phyloP scores from a whole-genome alignment of 75 land plant species.

The Picea sitchensis region DNA sequence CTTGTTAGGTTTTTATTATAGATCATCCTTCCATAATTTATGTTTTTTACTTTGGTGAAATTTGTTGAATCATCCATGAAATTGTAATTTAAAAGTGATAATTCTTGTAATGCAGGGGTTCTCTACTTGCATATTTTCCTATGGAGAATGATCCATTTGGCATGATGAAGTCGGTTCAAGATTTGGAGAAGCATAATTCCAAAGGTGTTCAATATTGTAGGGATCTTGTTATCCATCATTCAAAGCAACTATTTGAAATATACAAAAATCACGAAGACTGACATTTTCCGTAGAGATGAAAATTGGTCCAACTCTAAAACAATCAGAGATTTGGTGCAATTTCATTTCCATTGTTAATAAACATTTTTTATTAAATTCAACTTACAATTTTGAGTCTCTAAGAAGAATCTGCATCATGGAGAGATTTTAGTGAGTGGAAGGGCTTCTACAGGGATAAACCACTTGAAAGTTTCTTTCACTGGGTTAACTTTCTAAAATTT shows the following conservation, averaged over 20 bases:
- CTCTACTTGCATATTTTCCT: slow-evolving; percentile 37
- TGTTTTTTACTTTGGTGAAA: no score
- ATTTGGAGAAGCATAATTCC: slow-evolving; percentile 26
- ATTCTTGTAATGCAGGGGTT: slow-evolving; percentile 30
- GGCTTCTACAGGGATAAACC: not conserved
- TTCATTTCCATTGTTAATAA: not conserved
- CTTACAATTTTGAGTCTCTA: not conserved
- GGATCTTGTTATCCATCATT: slow-evolving; percentile 32
- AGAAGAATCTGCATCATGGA: not conserved
- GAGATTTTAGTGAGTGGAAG: not conserved
- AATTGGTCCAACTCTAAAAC: not conserved
- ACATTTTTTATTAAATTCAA: not conserved
- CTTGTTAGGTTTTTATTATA: no score
- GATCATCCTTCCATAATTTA: no score
- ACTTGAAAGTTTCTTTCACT: not conserved
- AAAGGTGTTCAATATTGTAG: slow-evolving; percentile 24
- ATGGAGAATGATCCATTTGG: slow-evolving; percentile 31
- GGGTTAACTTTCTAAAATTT: not conserved
- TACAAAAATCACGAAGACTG: slow-evolving; percentile 44
- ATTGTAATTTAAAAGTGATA: not conserved
- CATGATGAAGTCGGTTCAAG: slow-evolving; percentile 32
- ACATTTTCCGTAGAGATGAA: not conserved
- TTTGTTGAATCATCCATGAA: no score
- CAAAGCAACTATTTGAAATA: slow-evolving; percentile 52
- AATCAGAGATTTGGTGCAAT: not conserved